Percentiles rank a stretch among this genome's conserved stretches.
Evolutionary conservation across 371 early-diverging fungal species (phyloP).

Genomic region (Syncephalastrum contaminatum): DNA sequence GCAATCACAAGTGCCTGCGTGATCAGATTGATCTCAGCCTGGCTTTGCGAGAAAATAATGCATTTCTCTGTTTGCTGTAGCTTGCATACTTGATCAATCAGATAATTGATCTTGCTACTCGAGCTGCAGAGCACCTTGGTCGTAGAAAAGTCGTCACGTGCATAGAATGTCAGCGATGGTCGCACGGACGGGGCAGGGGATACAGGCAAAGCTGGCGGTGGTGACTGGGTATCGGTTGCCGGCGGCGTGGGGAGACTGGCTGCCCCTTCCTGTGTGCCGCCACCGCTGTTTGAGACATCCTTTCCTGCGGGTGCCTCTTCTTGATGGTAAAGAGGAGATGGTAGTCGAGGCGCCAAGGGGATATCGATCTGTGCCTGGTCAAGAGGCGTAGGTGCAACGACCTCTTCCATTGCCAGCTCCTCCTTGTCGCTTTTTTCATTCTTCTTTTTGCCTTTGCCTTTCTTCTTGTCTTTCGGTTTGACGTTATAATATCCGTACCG

Average conservation of each 20-base stretch:
- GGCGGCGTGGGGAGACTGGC: not conserved
- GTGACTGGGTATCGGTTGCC: not conserved
- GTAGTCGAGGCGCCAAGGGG: no score
- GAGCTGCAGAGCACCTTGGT: constrained; percentile 20
- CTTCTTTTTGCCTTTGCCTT: not conserved
- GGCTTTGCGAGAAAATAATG: constrained; percentile 56
- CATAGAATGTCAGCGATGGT: constrained; percentile 19
- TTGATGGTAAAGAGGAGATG: no score
- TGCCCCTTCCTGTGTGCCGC: no score
- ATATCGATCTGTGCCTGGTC: no score
- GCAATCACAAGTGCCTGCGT: constrained; percentile 51
- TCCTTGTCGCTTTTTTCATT: not conserved
- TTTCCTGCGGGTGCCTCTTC: no score
- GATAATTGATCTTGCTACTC: constrained; percentile 59
- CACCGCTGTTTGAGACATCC: no score
- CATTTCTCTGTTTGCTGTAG: constrained; percentile 52
- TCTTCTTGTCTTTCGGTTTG: no score
- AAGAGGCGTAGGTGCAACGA: no score
- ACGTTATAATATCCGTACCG: no score
- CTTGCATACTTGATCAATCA: constrained; percentile 43
- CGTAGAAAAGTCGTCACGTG: constrained; percentile 18
- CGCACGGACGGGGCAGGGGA: no score
- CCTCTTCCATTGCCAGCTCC: constrained; percentile 1
- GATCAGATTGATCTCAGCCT: constrained; percentile 47
- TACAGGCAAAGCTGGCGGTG: not conserved